Evolutionary conservation across 2,329 filamentous ascomycete species (phyloP).

Genomic region (Neoscytalidium dimidiatum): DNA sequence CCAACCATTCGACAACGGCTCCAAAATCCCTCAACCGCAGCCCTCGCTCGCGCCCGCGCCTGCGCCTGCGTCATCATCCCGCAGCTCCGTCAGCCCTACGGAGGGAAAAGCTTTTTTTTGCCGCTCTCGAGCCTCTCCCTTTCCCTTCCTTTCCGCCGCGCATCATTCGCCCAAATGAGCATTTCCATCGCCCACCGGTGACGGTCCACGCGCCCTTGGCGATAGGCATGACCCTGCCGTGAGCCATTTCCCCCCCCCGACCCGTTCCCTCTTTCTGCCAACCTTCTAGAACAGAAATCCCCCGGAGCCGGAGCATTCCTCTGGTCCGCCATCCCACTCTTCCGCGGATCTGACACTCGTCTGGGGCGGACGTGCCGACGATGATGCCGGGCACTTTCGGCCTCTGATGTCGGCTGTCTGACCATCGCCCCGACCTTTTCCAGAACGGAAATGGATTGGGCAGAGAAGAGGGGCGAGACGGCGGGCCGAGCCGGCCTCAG

Average conservation of each 20-base stretch:
- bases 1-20: neutral
- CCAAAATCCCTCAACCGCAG: conserved; percentile 16
- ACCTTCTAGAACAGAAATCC: neutral
- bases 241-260: conserved; percentile 4
- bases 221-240: neutral
- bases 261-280: neutral
- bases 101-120: neutral
- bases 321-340: neutral
- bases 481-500: conserved; percentile 8
- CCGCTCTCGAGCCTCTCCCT: neutral
- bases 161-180: neutral
- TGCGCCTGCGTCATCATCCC: conserved; percentile 1
- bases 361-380: neutral
- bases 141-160: neutral
- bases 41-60: neutral
- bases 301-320: neutral
- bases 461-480: neutral
- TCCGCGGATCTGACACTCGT: neutral
- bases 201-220: neutral
- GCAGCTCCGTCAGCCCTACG: conserved; percentile 15
- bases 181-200: neutral
- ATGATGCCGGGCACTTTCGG: neutral
- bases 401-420: neutral
- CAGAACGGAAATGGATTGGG: neutral
- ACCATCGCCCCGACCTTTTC: neutral